phyloP scores from a whole-genome alignment of 2,329 filamentous ascomycete genomes.

The Rutstroemia sydowiana region DNA sequence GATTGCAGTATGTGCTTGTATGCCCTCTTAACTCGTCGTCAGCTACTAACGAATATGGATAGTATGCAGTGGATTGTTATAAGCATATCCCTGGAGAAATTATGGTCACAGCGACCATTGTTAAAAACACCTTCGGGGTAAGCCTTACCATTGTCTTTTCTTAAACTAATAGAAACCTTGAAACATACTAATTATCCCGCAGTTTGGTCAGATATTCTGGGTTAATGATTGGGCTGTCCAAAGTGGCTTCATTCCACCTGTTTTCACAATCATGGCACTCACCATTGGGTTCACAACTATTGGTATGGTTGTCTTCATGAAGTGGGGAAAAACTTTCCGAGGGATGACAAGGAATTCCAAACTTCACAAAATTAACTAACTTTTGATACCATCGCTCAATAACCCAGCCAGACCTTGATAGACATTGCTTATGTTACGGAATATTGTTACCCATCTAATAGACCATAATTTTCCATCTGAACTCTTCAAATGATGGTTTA shows the following conservation, averaged over 20 bases:
- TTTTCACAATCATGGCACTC: constrained; percentile 50
- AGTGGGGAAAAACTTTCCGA: constrained; percentile 48
- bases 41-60: neutral
- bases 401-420: neutral
- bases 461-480: too few relatives aligned
- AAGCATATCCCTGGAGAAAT: constrained; percentile 52
- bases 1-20: constrained; percentile 29
- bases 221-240: constrained; percentile 43
- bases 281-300: constrained; percentile 45
- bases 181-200: neutral
- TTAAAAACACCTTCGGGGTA: constrained; percentile 52
- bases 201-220: constrained; percentile 48
- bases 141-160: neutral
- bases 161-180: neutral
- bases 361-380: constrained; percentile 34
- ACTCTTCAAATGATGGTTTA: too few relatives aligned
- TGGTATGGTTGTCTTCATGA: constrained; percentile 45
- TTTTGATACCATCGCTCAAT: neutral
- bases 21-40: constrained; percentile 16
- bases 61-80: constrained; percentile 52
- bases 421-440: too few relatives aligned
- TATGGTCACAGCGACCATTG: constrained; percentile 52
- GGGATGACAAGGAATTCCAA: constrained; percentile 44
- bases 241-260: constrained; percentile 43
- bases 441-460: too few relatives aligned